Evolutionary conservation across 805 yeast species (phyloP).

Genomic region (Suhomyces sp.): DNA sequence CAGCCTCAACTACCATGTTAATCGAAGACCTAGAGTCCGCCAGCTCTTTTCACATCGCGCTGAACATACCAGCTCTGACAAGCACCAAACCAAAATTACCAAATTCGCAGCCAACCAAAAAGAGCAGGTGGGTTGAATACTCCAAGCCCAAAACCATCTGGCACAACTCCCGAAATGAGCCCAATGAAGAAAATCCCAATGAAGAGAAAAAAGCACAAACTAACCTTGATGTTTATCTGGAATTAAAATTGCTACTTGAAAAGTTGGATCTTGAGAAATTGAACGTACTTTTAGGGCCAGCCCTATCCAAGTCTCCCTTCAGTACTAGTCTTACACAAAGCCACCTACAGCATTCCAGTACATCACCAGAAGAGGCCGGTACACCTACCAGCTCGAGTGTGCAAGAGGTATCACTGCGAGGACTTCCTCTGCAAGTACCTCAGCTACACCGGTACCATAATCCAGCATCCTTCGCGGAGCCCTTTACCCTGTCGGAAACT

Average conservation of each 20-base stretch:
- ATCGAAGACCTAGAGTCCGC: not conserved
- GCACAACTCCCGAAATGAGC: conserved; percentile 3
- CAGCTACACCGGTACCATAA: not conserved
- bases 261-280: not conserved
- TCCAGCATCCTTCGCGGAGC: not conserved
- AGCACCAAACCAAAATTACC: not conserved
- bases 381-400: not conserved
- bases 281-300: not conserved
- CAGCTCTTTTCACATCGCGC: not conserved
- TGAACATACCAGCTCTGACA: not conserved
- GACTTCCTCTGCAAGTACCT: not conserved
- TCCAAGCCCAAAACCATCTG: conserved; percentile 10
- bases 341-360: not conserved
- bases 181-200: not conserved
- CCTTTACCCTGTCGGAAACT: not conserved
- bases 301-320: not conserved
- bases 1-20: not conserved
- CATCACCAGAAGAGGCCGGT: not conserved
- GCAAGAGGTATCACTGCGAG: not conserved
- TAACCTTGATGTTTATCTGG: not conserved
- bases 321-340: not conserved
- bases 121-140: not conserved
- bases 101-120: not conserved
- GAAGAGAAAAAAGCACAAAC: not conserved
- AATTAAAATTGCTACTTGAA: not conserved